These are phyloP conservation scores for grape (Vitis vinifera) DNA, from an alignment of 164 flowering plant species.

Conservation along the genomic window DNA sequence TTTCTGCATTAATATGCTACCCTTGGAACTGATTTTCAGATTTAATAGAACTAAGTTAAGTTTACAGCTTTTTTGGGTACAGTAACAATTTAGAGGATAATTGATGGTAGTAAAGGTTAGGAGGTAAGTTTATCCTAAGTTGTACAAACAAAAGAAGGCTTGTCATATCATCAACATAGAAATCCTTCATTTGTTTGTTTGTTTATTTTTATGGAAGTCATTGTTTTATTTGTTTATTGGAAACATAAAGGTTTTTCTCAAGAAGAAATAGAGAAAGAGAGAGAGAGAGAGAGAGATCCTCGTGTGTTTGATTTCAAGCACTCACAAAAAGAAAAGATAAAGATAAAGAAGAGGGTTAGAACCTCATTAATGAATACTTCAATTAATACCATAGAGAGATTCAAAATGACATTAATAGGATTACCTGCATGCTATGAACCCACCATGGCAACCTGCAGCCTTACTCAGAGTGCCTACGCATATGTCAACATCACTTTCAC, in stretches of 20 bases:
- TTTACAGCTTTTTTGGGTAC: no score
- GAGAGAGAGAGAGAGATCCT: no score
- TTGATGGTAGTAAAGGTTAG: not conserved
- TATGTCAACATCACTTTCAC: constrained; percentile 84
- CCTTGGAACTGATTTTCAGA: not conserved
- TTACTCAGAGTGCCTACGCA: constrained; percentile 92
- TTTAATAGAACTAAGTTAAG: no score
- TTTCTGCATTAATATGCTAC: not conserved
- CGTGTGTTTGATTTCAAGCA: no score
- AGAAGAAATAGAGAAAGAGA: no score
- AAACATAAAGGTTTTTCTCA: no score
- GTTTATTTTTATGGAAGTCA: no score
- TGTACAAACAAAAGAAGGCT: constrained; percentile 1
- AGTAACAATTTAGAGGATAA: no score
- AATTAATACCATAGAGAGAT: not conserved
- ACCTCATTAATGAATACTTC: not conserved
- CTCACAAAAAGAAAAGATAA: not conserved
- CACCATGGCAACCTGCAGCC: constrained; percentile 96
- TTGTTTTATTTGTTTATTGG: no score
- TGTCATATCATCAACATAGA: not conserved
- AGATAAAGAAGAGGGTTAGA: not conserved
- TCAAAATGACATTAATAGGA: not conserved
- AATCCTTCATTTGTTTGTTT: not conserved
- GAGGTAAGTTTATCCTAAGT: not conserved
- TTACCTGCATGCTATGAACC: constrained; percentile 96